Evolutionary conservation across 768 basidiomycete genomes (phyloP).

Genomic region (Naganishia antarctica): DNA sequence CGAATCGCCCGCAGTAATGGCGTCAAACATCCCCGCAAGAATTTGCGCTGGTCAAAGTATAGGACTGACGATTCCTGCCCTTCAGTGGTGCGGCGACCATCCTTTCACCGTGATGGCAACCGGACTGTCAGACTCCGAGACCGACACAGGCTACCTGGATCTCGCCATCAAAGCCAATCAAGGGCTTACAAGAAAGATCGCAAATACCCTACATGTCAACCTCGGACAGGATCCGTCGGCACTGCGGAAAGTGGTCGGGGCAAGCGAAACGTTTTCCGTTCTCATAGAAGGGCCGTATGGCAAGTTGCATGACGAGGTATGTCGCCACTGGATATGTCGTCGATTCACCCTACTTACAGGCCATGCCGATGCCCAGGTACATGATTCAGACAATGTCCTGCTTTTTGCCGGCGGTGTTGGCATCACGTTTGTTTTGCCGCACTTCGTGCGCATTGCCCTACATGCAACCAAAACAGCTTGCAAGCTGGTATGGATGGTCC

Average conservation of each 20-base stretch:
- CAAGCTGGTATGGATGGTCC: constrained; percentile 18
- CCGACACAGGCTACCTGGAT: background rate
- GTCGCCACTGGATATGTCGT: background rate
- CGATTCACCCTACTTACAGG: background rate
- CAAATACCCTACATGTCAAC: background rate
- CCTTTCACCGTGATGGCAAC: constrained; percentile 19
- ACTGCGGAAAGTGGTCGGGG: background rate
- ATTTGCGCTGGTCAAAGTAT: background rate
- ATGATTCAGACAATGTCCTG: constrained; percentile 1
- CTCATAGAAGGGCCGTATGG: constrained; percentile 12
- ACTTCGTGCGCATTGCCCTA: background rate
- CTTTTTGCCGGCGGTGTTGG: constrained; percentile 7
- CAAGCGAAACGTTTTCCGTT: background rate
- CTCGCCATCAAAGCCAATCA: constrained; percentile 14
- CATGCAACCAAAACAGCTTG: background rate
- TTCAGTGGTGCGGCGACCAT: constrained; percentile 12
- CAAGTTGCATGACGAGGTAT: background rate
- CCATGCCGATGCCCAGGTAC: background rate
- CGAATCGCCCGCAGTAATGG: background rate
- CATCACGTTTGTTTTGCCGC: constrained; percentile 1
- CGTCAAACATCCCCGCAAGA: background rate
- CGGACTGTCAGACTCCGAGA: background rate
- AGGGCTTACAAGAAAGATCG: constrained; percentile 1
- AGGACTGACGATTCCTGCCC: background rate
- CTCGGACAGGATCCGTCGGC: background rate